Conservation (phyloP, 306 rosid species). For the Alnus rubra region DNA sequence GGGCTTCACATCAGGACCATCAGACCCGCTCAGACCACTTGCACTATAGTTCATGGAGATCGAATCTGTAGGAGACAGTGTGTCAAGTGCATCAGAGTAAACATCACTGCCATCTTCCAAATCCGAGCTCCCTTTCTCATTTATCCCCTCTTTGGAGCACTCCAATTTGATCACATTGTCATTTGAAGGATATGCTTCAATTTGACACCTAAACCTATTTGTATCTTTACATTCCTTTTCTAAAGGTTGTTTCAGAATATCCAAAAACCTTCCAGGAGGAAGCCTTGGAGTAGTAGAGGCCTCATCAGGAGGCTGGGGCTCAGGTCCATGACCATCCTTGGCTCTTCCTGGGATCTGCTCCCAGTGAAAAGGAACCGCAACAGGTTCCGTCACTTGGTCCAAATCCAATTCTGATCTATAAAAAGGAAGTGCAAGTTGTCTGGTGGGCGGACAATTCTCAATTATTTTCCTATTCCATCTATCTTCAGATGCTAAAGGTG, state of each 20-base stretch:
- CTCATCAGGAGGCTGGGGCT: conserved; percentile 32
- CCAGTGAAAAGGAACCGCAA: conserved; percentile 91
- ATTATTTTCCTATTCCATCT: conserved; percentile 45
- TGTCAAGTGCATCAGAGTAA: conserved; percentile 74
- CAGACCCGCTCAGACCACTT: conserved; percentile 68
- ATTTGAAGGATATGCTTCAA: conserved; percentile 37
- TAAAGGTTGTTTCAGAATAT: conserved; percentile 27
- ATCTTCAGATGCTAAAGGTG: conserved; percentile 39
- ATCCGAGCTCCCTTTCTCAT: conserved; percentile 35
- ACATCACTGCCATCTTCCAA: conserved; percentile 45
- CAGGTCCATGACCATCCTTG: conserved; percentile 49
- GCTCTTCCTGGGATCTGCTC: conserved; percentile 83
- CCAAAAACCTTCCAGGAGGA: conserved; percentile 56
- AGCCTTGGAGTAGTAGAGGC: conserved; percentile 52
- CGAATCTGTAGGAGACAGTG: conserved; percentile 55
- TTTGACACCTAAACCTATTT: conserved; percentile 21
- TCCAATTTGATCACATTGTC: conserved; percentile 29
- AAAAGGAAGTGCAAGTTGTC: conserved; percentile 43
- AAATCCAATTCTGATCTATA: conserved; percentile 41
- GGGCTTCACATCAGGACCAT: conserved; percentile 38
- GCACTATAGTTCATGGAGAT: conserved; percentile 72
- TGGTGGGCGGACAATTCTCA: conserved; percentile 31
- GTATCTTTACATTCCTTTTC: conserved; percentile 40
- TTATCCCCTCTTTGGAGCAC: conserved; percentile 30
- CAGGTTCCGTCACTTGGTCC: conserved; percentile 74